Percentiles rank a stretch among this genome's conserved stretches.
Evolutionary conservation across 2,329 filamentous ascomycete genomes (phyloP).

Genomic region (Byssoonygena ceratinophila): DNA sequence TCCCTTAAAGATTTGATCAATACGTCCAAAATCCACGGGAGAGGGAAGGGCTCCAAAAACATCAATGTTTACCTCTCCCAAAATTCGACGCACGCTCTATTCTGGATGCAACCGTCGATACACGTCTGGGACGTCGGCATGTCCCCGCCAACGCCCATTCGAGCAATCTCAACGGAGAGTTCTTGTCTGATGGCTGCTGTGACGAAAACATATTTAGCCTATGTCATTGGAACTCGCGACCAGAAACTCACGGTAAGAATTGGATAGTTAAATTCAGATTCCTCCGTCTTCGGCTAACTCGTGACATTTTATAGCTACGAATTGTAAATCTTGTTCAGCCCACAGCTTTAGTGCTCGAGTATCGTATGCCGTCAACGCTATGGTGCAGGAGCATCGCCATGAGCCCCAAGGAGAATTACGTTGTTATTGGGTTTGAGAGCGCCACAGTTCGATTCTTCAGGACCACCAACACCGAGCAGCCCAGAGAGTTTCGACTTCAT

Average conservation of each 20-base stretch:
- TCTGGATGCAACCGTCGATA: constrained; percentile 33
- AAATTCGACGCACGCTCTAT: constrained; percentile 32
- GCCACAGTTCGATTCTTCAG: constrained; percentile 35
- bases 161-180: constrained; percentile 30
- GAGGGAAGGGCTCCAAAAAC: constrained; percentile 26
- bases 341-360: constrained; percentile 27
- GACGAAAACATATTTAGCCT: constrained; percentile 31
- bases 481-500: constrained; percentile 33
- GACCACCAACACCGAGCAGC: constrained; percentile 26
- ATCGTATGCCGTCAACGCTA: constrained; percentile 31
- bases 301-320: constrained; percentile 24
- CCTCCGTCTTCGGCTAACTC: neutral
- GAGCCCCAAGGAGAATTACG: constrained; percentile 33
- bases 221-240: constrained; percentile 34
- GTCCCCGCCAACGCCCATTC: constrained; percentile 28
- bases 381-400: constrained; percentile 36
- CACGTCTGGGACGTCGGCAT: constrained; percentile 34
- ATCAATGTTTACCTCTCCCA: constrained; percentile 32
- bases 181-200: constrained; percentile 33
- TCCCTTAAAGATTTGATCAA: constrained; percentile 25
- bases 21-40: constrained; percentile 21
- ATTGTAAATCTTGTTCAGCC: constrained; percentile 31
- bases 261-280: neutral
- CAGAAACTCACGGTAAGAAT: constrained; percentile 33
- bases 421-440: constrained; percentile 35